Base-by-base conservation (phyloP, 306 rosid species). In the Hippophae tibetana region DNA sequence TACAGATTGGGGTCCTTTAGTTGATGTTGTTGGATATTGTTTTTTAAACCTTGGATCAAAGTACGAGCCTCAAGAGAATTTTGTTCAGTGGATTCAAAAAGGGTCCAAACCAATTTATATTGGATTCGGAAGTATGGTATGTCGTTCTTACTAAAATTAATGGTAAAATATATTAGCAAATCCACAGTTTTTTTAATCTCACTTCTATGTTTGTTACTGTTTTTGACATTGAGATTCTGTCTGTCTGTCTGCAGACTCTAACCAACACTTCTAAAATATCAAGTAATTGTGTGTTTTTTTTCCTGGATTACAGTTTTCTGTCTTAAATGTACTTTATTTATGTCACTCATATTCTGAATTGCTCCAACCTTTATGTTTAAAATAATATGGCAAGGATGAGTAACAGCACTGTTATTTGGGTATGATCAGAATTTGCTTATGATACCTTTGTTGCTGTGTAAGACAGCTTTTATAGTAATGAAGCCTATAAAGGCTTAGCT, bases 61-160 rank as follows among this genome's bases (percentile, higher is more conserved):
- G 76, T 83, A 87, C 76, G 80, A 79, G 72, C 93, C 98, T 46
- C 86, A 67, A 46, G 88, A 92, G 42, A 73, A 83, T 44, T 81
- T 85, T 74, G 70, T 83, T 47, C 83, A 74, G 1, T 92, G 99
- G 96, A 85, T 92, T 80, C 26, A 71, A 45, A 80, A 80, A 56
- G 96, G 96, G 69, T 65, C 82, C 5, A 83, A 82, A 66, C 99
- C 99, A 40, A 56, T 92, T 67, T 92, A 88, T 76, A 75, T 92
- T 66, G 99, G 99, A 52, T 92, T 92, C 72, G 99, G 99, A 42
- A 92, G 99, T 86, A 92, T 92, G 96, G 99, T 92, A 88, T 49
- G 79, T 49, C 69, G 72, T 63, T 67, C 70, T 68, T 47, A 62
- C 71, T 60, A 56, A 46, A 54, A 9, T 60, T 42, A 47, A 10